These are phyloP conservation scores for Nakazawaea ambrosiae DNA, from an alignment of 805 yeast species.

Conservation along the genomic window DNA sequence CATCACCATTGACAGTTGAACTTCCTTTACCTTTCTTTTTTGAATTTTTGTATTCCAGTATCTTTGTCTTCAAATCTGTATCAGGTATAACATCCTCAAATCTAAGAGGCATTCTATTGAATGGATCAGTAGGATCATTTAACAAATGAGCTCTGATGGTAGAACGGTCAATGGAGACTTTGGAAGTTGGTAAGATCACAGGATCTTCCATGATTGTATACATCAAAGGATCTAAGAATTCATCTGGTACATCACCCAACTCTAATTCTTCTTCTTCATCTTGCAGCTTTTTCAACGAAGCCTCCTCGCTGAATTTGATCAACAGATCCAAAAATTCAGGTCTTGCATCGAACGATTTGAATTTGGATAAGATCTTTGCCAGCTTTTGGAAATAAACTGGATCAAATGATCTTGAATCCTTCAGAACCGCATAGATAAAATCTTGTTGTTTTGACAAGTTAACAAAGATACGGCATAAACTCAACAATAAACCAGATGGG, in stretches of 20 bases:
- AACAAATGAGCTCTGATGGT: conserved; percentile 90
- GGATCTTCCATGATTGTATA: conserved; percentile 94
- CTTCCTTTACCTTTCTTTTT: conserved; percentile 30
- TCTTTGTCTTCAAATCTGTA: conserved; percentile 55
- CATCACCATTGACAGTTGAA: conserved; percentile 13
- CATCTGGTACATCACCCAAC: conserved; percentile 93
- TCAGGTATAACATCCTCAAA: conserved; percentile 85
- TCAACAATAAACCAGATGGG: conserved; percentile 64
- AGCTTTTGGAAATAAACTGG: conserved; percentile 66
- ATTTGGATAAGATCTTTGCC: conserved; percentile 48
- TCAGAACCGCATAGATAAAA: conserved; percentile 75
- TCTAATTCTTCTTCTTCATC: conserved; percentile 84
- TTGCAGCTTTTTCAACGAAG: conserved; percentile 47
- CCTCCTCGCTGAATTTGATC: conserved; percentile 52
- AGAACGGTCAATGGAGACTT: conserved; percentile 77
- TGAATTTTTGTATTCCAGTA: conserved; percentile 46
- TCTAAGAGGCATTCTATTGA: conserved; percentile 85
- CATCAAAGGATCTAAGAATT: conserved; percentile 95
- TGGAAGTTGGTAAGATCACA: conserved; percentile 85
- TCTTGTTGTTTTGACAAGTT: conserved; percentile 59
- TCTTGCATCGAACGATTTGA: conserved; percentile 45
- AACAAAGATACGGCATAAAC: conserved; percentile 67
- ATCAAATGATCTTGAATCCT: conserved; percentile 87
- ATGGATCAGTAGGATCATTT: conserved; percentile 96
- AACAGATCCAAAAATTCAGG: conserved; percentile 45